Evolutionary conservation across 495 filamentous ascomycete genomes (phyloP).

Genomic region (Aspergillus mulundensis): DNA sequence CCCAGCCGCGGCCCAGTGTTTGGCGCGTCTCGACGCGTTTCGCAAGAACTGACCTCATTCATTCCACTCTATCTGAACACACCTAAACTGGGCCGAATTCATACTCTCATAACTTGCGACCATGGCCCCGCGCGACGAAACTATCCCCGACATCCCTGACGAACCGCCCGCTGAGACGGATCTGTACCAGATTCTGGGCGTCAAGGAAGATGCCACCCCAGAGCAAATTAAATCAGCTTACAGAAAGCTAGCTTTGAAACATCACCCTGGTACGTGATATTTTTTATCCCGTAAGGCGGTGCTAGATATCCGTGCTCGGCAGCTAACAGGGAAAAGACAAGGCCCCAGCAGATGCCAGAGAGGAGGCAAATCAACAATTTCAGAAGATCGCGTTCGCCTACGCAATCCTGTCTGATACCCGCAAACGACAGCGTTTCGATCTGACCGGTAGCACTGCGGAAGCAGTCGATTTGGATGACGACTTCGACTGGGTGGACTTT

Average conservation of each 20-base stretch:
- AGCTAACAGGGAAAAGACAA: slow-evolving; percentile 57
- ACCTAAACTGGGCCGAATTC: neutral
- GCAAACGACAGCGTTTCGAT: slow-evolving; percentile 79
- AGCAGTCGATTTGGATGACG: slow-evolving; percentile 65
- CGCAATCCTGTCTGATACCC: slow-evolving; percentile 78
- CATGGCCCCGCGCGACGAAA: slow-evolving; percentile 18
- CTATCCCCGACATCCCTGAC: slow-evolving; percentile 21
- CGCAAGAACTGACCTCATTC: neutral
- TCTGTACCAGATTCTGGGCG: slow-evolving; percentile 83
- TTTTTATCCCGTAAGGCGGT: neutral
- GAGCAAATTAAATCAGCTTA: slow-evolving; percentile 93
- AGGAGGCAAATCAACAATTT: slow-evolving; percentile 71
- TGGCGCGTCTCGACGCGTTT: slow-evolving; percentile 12
- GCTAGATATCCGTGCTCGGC: neutral
- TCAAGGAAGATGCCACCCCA: slow-evolving; percentile 65
- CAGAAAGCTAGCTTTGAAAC: slow-evolving; percentile 78
- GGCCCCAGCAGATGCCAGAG: slow-evolving; percentile 56
- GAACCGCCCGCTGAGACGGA: slow-evolving; percentile 57
- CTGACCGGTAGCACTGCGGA: slow-evolving; percentile 82
- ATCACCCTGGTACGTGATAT: slow-evolving; percentile 73
- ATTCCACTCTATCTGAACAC: neutral
- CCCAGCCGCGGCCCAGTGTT: neutral
- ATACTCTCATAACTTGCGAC: neutral
- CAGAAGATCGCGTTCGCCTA: slow-evolving; percentile 92
- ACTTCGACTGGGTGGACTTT: slow-evolving; percentile 87